phyloP scores from a whole-genome alignment of 2,329 filamentous ascomycete species.

The Botrytis fragariae region DNA sequence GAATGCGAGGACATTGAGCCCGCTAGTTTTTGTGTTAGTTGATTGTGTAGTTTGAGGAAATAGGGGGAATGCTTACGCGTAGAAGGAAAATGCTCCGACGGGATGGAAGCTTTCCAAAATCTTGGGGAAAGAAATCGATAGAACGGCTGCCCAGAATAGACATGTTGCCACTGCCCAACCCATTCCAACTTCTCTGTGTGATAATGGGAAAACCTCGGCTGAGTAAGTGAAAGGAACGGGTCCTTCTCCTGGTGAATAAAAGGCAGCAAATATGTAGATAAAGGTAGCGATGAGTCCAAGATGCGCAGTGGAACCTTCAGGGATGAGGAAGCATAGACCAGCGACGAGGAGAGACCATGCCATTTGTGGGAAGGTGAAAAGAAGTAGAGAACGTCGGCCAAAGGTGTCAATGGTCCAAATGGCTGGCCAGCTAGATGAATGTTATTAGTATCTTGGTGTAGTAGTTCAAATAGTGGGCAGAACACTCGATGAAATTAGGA shows the following conservation, averaged over 20 bases:
- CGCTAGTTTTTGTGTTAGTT: constrained; percentile 24
- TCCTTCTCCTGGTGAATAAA: constrained; percentile 64
- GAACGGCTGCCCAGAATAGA: constrained; percentile 56
- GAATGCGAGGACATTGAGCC: constrained; percentile 53
- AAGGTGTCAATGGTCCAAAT: constrained; percentile 61
- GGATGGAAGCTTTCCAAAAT: constrained; percentile 28
- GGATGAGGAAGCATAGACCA: constrained; percentile 56
- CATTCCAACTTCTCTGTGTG: constrained; percentile 63
- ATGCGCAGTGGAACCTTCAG: constrained; percentile 39
- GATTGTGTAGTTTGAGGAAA: neutral
- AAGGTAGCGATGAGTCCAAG: constrained; percentile 57
- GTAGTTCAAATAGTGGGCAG: neutral
- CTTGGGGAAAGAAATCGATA: constrained; percentile 52
- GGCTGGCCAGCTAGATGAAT: constrained; percentile 62
- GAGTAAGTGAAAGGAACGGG: constrained; percentile 60
- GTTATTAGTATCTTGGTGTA: constrained; percentile 36
- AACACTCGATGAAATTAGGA: neutral
- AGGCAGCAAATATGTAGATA: constrained; percentile 62
- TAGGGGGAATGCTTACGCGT: constrained; percentile 39
- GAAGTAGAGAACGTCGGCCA: constrained; percentile 57
- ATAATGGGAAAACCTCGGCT: constrained; percentile 62
- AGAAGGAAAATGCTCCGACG: constrained; percentile 51
- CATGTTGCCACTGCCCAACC: constrained; percentile 59
- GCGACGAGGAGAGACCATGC: constrained; percentile 61
- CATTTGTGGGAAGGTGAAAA: constrained; percentile 67